phyloP scores from a whole-genome alignment of 2,329 filamentous ascomycete genomes.

The Penicillium aurantiogriseum region DNA sequence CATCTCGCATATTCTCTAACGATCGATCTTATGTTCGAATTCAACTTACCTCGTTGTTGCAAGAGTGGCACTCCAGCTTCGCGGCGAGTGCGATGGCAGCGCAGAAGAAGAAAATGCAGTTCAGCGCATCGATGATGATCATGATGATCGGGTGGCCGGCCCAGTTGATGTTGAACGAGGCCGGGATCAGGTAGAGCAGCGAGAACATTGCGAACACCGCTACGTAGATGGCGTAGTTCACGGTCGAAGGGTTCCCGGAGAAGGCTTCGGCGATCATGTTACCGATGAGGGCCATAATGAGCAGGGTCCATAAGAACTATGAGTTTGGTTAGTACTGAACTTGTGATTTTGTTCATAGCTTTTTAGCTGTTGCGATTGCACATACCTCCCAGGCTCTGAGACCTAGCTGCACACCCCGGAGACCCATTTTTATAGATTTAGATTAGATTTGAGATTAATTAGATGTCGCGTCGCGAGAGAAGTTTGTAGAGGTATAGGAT shows the following conservation, averaged over 20 bases:
- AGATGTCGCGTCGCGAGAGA: slow-evolving; percentile 8
- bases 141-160: slow-evolving; percentile 45
- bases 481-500: not conserved
- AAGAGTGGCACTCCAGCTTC: slow-evolving; percentile 45
- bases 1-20: not conserved
- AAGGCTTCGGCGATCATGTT: slow-evolving; percentile 59
- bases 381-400: slow-evolving; percentile 37
- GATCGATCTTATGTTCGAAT: not conserved
- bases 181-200: slow-evolving; percentile 49
- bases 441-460: slow-evolving; percentile 9
- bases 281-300: slow-evolving; percentile 61
- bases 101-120: slow-evolving; percentile 50
- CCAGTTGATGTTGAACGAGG: slow-evolving; percentile 42
- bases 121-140: slow-evolving; percentile 47
- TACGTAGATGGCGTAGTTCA: slow-evolving; percentile 55
- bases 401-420: slow-evolving; percentile 30
- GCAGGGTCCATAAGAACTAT: slow-evolving; percentile 59
- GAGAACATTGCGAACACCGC: slow-evolving; percentile 49
- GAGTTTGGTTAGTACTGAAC: slow-evolving; percentile 2
- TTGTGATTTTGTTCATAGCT: not conserved
- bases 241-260: slow-evolving; percentile 55
- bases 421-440: slow-evolving; percentile 23
- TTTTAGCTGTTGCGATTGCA: not conserved
- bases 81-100: slow-evolving; percentile 51
- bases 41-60: slow-evolving; percentile 45